These are phyloP conservation scores for Murraya paniculata DNA, from an alignment of 345 rosid species.

Conservation along the genomic window DNA sequence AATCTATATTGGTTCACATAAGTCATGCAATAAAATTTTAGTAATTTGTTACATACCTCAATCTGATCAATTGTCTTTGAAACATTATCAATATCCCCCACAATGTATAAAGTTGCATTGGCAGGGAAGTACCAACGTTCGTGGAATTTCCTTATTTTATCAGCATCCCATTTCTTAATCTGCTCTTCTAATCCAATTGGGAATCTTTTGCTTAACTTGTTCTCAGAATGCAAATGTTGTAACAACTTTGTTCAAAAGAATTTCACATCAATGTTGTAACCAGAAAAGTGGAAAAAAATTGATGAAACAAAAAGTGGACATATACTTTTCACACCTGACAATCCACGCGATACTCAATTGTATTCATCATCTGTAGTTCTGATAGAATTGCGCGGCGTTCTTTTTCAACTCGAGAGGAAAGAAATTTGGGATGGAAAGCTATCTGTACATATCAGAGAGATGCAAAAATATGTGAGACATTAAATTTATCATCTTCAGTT, in stretches of 20 bases:
- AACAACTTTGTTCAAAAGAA: constrained; percentile 56
- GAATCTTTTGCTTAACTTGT: constrained; percentile 95
- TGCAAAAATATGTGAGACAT: background rate
- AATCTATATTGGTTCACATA: background rate
- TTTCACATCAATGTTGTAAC: background rate
- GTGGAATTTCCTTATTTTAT: constrained; percentile 96
- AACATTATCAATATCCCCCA: constrained; percentile 83
- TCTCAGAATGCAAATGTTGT: constrained; percentile 97
- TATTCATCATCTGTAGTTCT: constrained; percentile 99
- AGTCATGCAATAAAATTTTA: constrained; percentile 5
- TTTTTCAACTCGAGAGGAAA: constrained; percentile 93
- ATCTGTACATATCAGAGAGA: constrained; percentile 49
- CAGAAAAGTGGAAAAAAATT: constrained; percentile 11
- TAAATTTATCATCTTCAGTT: constrained; percentile 4
- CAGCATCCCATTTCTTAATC: constrained; percentile 99
- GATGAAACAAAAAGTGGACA: constrained; percentile 21
- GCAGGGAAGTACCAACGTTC: constrained; percentile 99
- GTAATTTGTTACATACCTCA: constrained; percentile 56
- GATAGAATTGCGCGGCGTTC: constrained; percentile 99
- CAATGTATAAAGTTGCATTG: constrained; percentile 93
- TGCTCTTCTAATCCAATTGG: constrained; percentile 99
- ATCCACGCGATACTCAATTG: constrained; percentile 98
- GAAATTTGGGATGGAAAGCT: constrained; percentile 93
- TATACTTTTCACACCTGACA: constrained; percentile 68
- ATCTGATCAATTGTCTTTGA: constrained; percentile 65